Conservation (phyloP, 2,329 filamentous ascomycete species). For the Plectosphaerella plurivora region DNA sequence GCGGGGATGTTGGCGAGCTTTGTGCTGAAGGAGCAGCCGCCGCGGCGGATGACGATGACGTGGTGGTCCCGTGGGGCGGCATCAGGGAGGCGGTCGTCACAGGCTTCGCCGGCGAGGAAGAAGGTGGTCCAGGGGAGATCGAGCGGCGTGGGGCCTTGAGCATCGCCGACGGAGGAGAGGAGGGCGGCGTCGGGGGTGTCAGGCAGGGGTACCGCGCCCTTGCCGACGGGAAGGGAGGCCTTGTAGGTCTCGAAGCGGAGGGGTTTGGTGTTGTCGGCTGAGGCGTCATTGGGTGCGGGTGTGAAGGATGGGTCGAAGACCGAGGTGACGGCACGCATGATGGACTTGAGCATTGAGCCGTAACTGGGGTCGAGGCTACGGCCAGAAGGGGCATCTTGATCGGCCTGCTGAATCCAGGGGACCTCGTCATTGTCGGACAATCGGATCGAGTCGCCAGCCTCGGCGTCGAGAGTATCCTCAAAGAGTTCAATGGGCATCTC, state of each 20-base stretch:
- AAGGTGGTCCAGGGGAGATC: slow-evolving; percentile 65
- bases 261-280: slow-evolving; percentile 12
- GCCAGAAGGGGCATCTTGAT: slow-evolving; percentile 11
- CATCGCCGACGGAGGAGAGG: slow-evolving; percentile 17
- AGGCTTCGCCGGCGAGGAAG: slow-evolving; percentile 67
- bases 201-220: slow-evolving; percentile 66
- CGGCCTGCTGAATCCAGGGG: slow-evolving; percentile 11
- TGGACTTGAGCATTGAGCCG: slow-evolving; percentile 40
- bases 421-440: slow-evolving; percentile 6
- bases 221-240: slow-evolving; percentile 48
- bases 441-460: slow-evolving; percentile 10
- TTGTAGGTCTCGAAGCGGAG: slow-evolving; percentile 43
- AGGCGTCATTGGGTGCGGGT: slow-evolving; percentile 18
- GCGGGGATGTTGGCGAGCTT: slow-evolving; percentile 85
- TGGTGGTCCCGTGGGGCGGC: slow-evolving; percentile 56
- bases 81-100: slow-evolving; percentile 53
- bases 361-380: slow-evolving; percentile 17
- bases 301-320: slow-evolving; percentile 32
- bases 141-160: slow-evolving; percentile 19
- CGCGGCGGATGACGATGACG: slow-evolving; percentile 76
- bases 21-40: slow-evolving; percentile 76
- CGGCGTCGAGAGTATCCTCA: background rate
- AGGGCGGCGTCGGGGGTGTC: slow-evolving; percentile 54
- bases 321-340: slow-evolving; percentile 42
- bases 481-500: slow-evolving; percentile 1